Base-by-base conservation (phyloP, 495 filamentous ascomycete species). In the Friedmanniomyces endolithicus region DNA sequence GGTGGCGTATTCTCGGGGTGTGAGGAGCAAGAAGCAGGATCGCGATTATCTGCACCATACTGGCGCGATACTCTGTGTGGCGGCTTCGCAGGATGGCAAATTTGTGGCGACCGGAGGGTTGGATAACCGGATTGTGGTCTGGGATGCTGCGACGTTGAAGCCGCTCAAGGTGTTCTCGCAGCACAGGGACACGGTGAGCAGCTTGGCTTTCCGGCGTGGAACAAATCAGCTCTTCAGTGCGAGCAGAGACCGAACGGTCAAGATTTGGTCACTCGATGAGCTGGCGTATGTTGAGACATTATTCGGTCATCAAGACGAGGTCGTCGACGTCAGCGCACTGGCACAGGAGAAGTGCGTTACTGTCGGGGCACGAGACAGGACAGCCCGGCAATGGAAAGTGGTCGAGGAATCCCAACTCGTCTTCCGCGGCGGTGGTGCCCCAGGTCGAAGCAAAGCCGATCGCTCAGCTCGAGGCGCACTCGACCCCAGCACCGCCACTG, bases 361-460 rank as follows among this genome's bases (percentile, higher is more conserved):
- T 57, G 92, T 94, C 19, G 92, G 92, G 55, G 85, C 85, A 27
- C 76, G 90, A 48, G 92, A 98, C 65, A 83, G 90, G 22, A 95
- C 92, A 0, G 90, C 89, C n/a, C 76, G 92, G 27, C 69, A 95
- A 57, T 98, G 92, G 92, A 98, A 97, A 68, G 89, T 97, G 1
- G 82, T 88, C 24, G 92, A 98, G 53, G 92, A 98, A 65, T 85
- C 83, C 0, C 94, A 97, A 65, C 76, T 97, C 4, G 90, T 97
- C 1, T 98, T 97, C 70, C 84, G 90, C 37, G 90, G 89, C 41
- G 88, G 87, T 37, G 83, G 77, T 20, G 74, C 83, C 4, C 56
- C 62, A 22, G 48, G 61, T 27, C 52, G 20, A 19, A 52, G 67
- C 65, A 71, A 46, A 67, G 33, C 56, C 54, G 31, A 56, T 64